Base-by-base conservation (phyloP, 768 basidiomycete genomes). In the Filobasidium wieringae region DNA sequence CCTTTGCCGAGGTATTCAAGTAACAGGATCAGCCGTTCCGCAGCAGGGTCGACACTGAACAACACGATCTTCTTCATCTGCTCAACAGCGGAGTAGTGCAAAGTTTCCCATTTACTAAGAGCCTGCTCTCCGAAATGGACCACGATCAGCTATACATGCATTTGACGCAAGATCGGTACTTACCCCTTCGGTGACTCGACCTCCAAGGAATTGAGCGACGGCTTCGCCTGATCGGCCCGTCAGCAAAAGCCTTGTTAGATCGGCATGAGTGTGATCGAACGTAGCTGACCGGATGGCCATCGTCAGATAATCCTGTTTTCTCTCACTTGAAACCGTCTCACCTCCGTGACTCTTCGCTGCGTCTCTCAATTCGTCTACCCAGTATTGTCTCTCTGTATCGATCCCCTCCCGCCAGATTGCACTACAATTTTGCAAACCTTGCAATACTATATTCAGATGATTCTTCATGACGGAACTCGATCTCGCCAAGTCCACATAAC, bases 181-280 rank as follows among this genome's bases (percentile, higher is more conserved):
- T 40, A 57, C 55, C 22, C 30, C 34, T 27, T 57, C 40, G 14
- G 55, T 57, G 9, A 57, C 22, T 11, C 26, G 34, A 3, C 43
- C 47, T 12, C 55, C 55, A 15, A 57, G 27, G 39, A 41, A 57
- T 31, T 43, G 55, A n/a, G 43, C 26, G 11, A 50, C 45, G 17
- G 55, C 55, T n/a, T 40, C 55, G 3, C 55, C 55, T 7, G 43
- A 22, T 33, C 45, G 17, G 2, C 55, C 55, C 2, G 40, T 50
- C 26, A 57, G 43, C 12, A 57, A 27, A 22, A 57, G 47, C 7
- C 55, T 27, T 9, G 55, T 57, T 17, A 57, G 33, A 33, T 57
- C 55, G 2, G 55, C 47, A 47, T 49, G 33, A 2, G 55, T 49
- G 8, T 27, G 32, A 15, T 31, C 27, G n/a, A 57, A 50, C 15